Evolutionary conservation across 176 grass and related monocot species (phyloP), one percentile per base, ranked within the genome.

Genomic region (Phragmites australis): DNA sequence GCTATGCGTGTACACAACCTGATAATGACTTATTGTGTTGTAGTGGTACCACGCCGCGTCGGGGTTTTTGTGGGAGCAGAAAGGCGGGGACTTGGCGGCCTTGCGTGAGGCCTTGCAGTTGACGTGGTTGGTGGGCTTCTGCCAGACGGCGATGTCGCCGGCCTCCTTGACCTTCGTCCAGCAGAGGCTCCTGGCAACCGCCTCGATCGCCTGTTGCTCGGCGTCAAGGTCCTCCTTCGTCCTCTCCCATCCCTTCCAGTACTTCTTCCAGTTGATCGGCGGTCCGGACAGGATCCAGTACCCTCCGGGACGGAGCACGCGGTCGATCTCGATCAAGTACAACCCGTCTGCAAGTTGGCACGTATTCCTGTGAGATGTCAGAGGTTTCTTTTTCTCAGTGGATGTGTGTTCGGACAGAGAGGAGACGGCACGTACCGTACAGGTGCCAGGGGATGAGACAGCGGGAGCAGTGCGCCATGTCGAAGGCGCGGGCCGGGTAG

Each of bases 381-480:
- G 25, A 23, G 39, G 3, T 19, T 0, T 3, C 51, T 15, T 5
- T 1, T 3, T 6, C 5, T 12, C 29, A 25, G 6, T 1, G 56
- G 13, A 26, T 47, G 37, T 63, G 43, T 8, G 5, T 63, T 25
- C 15, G 4, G 23, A 78, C 16, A 41, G 42, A 17, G 41, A 19
- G 41, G 5, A 18, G 47, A 26, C 0, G 3, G 53, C 7, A 16
- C 11, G 4, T 69, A 90, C 88, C 83, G 41, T 86, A 75, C 55
- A 92, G 86, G 21, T 88, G 86, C 95, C 95, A 98, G 27, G 84
- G 95, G 86, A 98, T 91, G 72, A 98, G 87, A 72, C 95, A 98
- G 45, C 95, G 89, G 27, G 95, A 98, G 77, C 95, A 98, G 78
- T 94, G 95, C 32, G 92, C 92, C 95, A 98, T 98, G 86, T 98